A percentile compares a stretch with the other conserved stretches of the same genome.
Conservation (phyloP, 2,329 filamentous ascomycete genomes). For the Incumbomyces delicatus region DNA sequence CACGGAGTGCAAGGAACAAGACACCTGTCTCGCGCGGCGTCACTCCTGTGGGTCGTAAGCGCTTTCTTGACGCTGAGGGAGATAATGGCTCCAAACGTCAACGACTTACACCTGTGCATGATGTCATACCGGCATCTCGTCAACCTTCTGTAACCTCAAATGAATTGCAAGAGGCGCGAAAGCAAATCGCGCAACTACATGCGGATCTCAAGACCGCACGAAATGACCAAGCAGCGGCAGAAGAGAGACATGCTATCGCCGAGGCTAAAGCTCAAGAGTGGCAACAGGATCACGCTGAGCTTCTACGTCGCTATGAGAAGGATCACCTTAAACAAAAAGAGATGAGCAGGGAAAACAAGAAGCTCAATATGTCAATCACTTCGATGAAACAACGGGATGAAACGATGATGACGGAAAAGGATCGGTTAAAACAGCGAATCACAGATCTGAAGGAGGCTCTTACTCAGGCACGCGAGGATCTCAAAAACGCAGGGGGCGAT, state of each 20-base stretch:
- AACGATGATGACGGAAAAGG: constrained; percentile 29
- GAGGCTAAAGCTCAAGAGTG: constrained; percentile 25
- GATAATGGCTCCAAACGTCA: constrained; percentile 29
- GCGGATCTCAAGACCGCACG: constrained; percentile 13
- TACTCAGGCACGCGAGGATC: constrained; percentile 28
- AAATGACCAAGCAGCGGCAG: constrained; percentile 24
- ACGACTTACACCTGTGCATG: constrained; percentile 28
- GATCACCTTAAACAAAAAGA: constrained; percentile 24
- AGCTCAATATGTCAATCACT: constrained; percentile 20
- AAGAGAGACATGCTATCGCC: constrained; percentile 23
- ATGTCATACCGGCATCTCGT: constrained; percentile 29
- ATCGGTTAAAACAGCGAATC: constrained; percentile 33
- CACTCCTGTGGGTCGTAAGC: constrained; percentile 22
- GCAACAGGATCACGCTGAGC: constrained; percentile 24
- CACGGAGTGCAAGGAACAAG: constrained; percentile 10
- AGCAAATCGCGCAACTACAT: constrained; percentile 9
- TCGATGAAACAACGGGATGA: constrained; percentile 26
- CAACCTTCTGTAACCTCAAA: constrained; percentile 10
- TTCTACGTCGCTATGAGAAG: constrained; percentile 38
- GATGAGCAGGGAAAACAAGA: constrained; percentile 28
- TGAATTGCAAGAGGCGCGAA: constrained; percentile 2
- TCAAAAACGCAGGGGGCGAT: constrained; percentile 29
- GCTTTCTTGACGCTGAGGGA: constrained; percentile 23
- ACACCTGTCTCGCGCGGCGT: constrained; percentile 19
- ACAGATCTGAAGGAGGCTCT: constrained; percentile 29